Conservation (phyloP, 805 yeast species). For the Metschnikowia anglica region DNA sequence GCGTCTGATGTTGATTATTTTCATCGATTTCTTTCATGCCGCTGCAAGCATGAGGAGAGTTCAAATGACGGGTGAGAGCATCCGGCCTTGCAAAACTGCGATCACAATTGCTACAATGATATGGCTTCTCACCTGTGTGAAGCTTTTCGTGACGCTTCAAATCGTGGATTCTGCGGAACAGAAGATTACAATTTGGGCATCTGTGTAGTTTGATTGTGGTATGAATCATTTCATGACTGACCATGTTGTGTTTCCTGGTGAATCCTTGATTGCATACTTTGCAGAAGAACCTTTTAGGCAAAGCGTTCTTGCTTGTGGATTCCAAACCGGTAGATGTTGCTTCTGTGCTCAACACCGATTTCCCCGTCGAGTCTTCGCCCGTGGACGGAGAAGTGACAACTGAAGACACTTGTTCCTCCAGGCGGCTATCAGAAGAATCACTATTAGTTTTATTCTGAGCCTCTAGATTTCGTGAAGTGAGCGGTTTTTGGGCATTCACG, state of each 20-base stretch:
- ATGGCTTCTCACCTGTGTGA: constrained; percentile 77
- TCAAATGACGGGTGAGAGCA: constrained; percentile 68
- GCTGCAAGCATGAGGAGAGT: constrained; percentile 41
- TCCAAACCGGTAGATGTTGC: constrained; percentile 3
- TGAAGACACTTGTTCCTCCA: neutral
- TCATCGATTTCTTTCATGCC: constrained; percentile 6
- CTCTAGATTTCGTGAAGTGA: constrained; percentile 7
- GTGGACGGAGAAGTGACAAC: constrained; percentile 10
- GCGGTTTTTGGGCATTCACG: constrained; percentile 10
- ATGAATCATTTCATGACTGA: constrained; percentile 69
- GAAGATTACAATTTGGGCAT: constrained; percentile 59
- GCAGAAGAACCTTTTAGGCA: constrained; percentile 47
- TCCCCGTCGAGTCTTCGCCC: constrained; percentile 7
- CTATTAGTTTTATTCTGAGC: constrained; percentile 4
- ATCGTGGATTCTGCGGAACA: constrained; percentile 73
- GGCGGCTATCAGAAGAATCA: neutral
- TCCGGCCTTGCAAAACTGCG: constrained; percentile 72
- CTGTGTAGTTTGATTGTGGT: constrained; percentile 60
- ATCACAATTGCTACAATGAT: constrained; percentile 57
- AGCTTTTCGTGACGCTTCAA: constrained; percentile 71
- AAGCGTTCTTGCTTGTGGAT: neutral
- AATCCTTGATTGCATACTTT: constrained; percentile 61
- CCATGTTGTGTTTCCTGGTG: constrained; percentile 72
- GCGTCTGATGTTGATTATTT: constrained; percentile 3
- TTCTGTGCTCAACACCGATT: constrained; percentile 2